Percentiles rank a stretch among this genome's conserved stretches.
Conservation (phyloP, 495 filamentous ascomycete genomes). For the Endocarpon pusillum region DNA sequence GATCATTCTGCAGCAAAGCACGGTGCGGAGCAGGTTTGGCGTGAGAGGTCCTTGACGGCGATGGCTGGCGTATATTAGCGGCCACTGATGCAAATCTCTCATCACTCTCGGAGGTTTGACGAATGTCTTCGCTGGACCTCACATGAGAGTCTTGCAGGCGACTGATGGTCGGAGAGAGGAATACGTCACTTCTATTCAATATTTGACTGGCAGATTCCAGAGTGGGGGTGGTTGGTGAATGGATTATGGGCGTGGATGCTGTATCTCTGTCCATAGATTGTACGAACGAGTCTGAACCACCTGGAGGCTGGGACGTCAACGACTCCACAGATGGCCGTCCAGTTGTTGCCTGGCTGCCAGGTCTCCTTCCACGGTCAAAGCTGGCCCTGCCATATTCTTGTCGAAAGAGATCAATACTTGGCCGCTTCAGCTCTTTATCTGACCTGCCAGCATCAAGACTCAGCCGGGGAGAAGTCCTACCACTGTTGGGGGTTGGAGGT, state of each 20-base stretch:
- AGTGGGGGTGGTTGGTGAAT: constrained; percentile 61
- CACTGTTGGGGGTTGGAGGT: constrained; percentile 20
- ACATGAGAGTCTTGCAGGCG: constrained; percentile 20
- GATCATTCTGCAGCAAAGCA: too few relatives aligned
- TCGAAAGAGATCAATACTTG: constrained; percentile 8
- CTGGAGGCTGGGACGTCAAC: too few relatives aligned
- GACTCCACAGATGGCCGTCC: too few relatives aligned
- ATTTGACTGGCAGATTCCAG: constrained; percentile 79
- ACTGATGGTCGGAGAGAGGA: constrained; percentile 65
- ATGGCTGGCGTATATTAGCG: too few relatives aligned
- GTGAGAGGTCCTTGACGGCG: too few relatives aligned
- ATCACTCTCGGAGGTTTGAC: too few relatives aligned
- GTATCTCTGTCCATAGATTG: constrained; percentile 54
- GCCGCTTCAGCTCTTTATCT: constrained; percentile 11
- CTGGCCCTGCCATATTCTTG: constrained; percentile 23
- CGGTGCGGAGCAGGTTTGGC: too few relatives aligned
- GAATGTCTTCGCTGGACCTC: constrained; percentile 19
- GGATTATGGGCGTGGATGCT: constrained; percentile 47
- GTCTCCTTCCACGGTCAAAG: constrained; percentile 35
- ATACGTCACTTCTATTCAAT: constrained; percentile 69
- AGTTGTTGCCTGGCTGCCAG: too few relatives aligned
- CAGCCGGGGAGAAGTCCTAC: constrained; percentile 23
- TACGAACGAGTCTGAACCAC: constrained; percentile 60
- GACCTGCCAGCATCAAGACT: constrained; percentile 22
- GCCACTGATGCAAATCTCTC: too few relatives aligned